A percentile compares a stretch with the other conserved stretches of the same genome.
These are phyloP conservation scores for Casuarina glauca DNA, from an alignment of 306 rosid genomes.

Conservation along the genomic window DNA sequence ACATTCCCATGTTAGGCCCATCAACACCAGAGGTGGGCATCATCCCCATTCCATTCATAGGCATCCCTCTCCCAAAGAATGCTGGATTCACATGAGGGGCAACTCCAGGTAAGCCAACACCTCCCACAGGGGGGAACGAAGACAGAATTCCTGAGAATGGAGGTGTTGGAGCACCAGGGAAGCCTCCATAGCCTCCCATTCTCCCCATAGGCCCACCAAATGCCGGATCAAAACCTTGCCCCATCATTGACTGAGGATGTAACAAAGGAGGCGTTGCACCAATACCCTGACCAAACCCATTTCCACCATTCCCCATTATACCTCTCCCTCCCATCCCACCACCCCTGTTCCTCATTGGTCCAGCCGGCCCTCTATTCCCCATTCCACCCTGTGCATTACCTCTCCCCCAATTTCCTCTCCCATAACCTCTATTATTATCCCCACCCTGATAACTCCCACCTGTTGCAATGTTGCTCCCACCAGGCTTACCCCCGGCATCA, in stretches of 20 bases:
- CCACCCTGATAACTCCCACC: slow-evolving; percentile 95
- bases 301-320: slow-evolving; percentile 86
- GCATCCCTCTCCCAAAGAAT: slow-evolving; percentile 96
- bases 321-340: slow-evolving; percentile 92
- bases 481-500: slow-evolving; percentile 49
- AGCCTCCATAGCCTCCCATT: slow-evolving; percentile 89
- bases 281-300: slow-evolving; percentile 88
- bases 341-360: slow-evolving; percentile 79
- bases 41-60: slow-evolving; percentile 97
- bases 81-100: slow-evolving; percentile 99
- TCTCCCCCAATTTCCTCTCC: slow-evolving; percentile 94
- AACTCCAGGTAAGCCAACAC: slow-evolving; percentile 90
- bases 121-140: slow-evolving; percentile 77
- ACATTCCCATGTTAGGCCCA: slow-evolving; percentile 98
- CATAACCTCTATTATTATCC: slow-evolving; percentile 72
- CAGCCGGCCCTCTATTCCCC: slow-evolving; percentile 86
- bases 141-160: slow-evolving; percentile 86
- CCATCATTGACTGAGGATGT: slow-evolving; percentile 92
- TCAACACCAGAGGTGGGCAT: slow-evolving; percentile 82
- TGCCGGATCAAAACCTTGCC: slow-evolving; percentile 94
- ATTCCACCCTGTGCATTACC: slow-evolving; percentile 74
- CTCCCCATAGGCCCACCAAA: slow-evolving; percentile 94
- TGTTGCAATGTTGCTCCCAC: slow-evolving; percentile 65
- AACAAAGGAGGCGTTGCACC: slow-evolving; percentile 78
- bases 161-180: slow-evolving; percentile 86